Conservation (phyloP, 2,329 filamentous ascomycete genomes). For the Fusarium equiseti region DNA sequence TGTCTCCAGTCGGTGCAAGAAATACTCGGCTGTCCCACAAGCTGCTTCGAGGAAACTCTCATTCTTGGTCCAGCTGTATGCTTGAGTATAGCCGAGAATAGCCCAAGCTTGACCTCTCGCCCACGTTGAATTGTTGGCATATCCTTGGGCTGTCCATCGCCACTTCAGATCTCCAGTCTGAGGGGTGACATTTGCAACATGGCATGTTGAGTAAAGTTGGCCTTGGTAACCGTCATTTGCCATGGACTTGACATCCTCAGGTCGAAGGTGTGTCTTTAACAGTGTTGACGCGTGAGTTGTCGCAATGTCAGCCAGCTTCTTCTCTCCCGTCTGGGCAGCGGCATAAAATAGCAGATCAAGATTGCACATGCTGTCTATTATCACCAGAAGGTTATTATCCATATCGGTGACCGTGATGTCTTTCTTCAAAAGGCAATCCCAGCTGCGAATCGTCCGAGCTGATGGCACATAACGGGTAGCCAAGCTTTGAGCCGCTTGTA, state of each 20-base stretch:
- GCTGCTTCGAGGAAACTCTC: slow-evolving; percentile 57
- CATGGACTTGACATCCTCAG: slow-evolving; percentile 36
- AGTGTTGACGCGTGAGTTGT: slow-evolving; percentile 55
- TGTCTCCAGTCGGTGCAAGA: slow-evolving; percentile 55
- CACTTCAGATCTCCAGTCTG: slow-evolving; percentile 13
- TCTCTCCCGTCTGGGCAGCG: slow-evolving; percentile 6
- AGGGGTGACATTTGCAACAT: slow-evolving; percentile 59
- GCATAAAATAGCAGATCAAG: slow-evolving; percentile 56
- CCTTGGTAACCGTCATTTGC: slow-evolving; percentile 29
- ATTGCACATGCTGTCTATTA: slow-evolving; percentile 59
- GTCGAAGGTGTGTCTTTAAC: slow-evolving; percentile 54
- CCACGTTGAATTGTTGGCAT: slow-evolving; percentile 60
- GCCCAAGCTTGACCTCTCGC: slow-evolving; percentile 63
- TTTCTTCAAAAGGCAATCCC: slow-evolving; percentile 56
- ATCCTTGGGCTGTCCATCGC: slow-evolving; percentile 60
- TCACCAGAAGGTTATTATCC: slow-evolving; percentile 52
- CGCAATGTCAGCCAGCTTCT: too few species aligned
- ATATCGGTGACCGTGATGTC: slow-evolving; percentile 38
- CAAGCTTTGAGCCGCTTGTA: slow-evolving; percentile 59
- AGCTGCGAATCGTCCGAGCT: slow-evolving; percentile 61
- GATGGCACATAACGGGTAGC: slow-evolving; percentile 56
- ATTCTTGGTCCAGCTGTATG: slow-evolving; percentile 61
- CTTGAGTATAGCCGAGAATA: slow-evolving; percentile 62
- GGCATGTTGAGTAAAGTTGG: slow-evolving; percentile 39
- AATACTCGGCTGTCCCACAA: slow-evolving; percentile 60